Percentiles rank a stretch among this genome's conserved stretches.
Evolutionary conservation across 306 rosid species (phyloP).

Genomic region (Mimosa bimucronata): DNA sequence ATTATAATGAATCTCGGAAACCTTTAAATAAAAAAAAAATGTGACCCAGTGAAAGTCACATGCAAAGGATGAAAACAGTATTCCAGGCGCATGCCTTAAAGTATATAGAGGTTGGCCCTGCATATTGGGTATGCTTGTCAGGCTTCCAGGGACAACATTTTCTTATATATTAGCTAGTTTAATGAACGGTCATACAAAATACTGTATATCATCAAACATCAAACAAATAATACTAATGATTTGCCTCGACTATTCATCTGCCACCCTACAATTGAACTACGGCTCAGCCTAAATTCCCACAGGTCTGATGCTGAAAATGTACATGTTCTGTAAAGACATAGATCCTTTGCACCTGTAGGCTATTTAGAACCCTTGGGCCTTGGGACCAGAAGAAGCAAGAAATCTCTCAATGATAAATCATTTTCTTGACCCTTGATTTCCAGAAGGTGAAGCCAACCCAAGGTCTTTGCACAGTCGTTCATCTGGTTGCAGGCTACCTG

Average conservation of each 20-base stretch:
- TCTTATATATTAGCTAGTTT: not conserved
- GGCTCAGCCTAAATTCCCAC: no score
- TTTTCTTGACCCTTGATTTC: no score
- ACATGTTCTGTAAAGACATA: no score
- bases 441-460: no score
- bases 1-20: not conserved
- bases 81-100: not conserved
- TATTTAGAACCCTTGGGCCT: conserved; percentile 1
- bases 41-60: not conserved
- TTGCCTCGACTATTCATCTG: no score
- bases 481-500: no score
- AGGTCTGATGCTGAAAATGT: no score
- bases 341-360: not conserved
- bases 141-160: not conserved
- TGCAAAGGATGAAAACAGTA: not conserved
- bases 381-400: conserved; percentile 11
- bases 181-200: not conserved
- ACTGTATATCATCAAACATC: no score
- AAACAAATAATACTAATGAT: no score
- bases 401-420: conserved; percentile 18
- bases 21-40: not conserved
- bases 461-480: no score
- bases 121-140: not conserved
- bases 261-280: no score
- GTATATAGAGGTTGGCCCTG: not conserved